Base-by-base conservation (phyloP, 2,329 filamentous ascomycete species). In the Chalaropsis thielavioides region DNA sequence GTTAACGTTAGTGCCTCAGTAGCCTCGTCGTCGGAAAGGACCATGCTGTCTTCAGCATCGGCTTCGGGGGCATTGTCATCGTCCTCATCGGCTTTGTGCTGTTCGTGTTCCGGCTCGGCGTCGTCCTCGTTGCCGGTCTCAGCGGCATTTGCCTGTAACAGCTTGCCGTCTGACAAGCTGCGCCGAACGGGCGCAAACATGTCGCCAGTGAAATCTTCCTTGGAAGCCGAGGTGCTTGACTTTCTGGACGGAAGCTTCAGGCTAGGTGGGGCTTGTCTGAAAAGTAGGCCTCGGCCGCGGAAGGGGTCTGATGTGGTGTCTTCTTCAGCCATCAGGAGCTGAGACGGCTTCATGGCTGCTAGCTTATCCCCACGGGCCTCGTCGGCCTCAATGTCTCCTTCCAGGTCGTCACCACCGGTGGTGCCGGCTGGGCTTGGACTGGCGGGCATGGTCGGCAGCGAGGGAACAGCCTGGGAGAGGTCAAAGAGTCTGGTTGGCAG, bases 301-400 rank as follows among this genome's bases (percentile, higher is more conserved):
- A 61, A 64, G 3, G 56, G 66, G 24, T 67, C 59, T 13, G 66
- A 64, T 1, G 69, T 68, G 1, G 69, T 68, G 1, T 70, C 62
- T 17, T 73, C 67, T 41, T 74, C 74, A 35, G 74, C 75, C 56
- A 72, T 69, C 68, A 77, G 72, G 24, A 78, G 71, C 68, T 72
- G 67, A 2, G 75, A 72, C 5, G 71, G 72, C 44, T 68, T 69
- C 15, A 69, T 60, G 4, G 58, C 56, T 8, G 38, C 35, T 1
- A 31, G 31, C 44, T 62, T 66, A 8, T 64, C 60, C 1, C 59
- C n/a, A 24, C n/a, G n/a, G 44, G 43, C 38, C 24, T 61, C 59
- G n/a, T 44, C 61, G 1, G 56, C 31, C 10, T 65, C 22, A 15
- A 6, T 35, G 27, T 56, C 19, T 8, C 15, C 51, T 17, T 41